Evolutionary conservation across 2,329 filamentous ascomycete genomes (phyloP).

Genomic region (Penicillium sp.): DNA sequence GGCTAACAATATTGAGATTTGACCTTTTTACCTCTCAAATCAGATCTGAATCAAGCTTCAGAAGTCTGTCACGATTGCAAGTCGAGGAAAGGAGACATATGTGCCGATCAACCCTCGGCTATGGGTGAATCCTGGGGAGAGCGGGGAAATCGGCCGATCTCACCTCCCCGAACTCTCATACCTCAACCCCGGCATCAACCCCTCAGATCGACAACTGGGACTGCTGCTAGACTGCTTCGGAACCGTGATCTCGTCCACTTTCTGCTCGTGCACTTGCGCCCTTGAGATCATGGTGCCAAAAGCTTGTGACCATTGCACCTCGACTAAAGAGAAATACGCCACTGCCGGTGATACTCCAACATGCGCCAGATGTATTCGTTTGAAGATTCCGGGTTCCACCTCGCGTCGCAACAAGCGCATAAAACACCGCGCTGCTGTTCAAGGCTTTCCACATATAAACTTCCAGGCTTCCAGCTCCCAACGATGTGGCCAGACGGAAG

Average conservation of each 20-base stretch:
- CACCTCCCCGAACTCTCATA: not conserved
- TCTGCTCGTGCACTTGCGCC: conserved; percentile 34
- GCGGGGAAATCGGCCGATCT: conserved; percentile 15
- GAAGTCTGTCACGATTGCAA: not conserved
- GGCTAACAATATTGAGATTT: too few relatives aligned
- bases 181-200: conserved; percentile 1
- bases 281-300: conserved; percentile 18
- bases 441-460: conserved; percentile 16
- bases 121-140: conserved; percentile 14
- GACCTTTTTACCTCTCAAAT: too few relatives aligned
- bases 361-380: conserved; percentile 21
- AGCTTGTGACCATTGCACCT: conserved; percentile 21
- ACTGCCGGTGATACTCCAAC: conserved; percentile 15
- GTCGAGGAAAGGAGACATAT: not conserved
- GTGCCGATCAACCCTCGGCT: conserved; percentile 5
- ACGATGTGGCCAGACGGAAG: conserved; percentile 1
- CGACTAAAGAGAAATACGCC: conserved; percentile 21
- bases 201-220: not conserved
- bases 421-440: conserved; percentile 15
- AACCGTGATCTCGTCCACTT: not conserved
- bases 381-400: conserved; percentile 20
- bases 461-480: conserved; percentile 17
- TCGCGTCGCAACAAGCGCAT: conserved; percentile 20
- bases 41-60: not conserved
- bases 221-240: not conserved